Percentiles rank a stretch among this genome's conserved stretches.
These are phyloP conservation scores for Mycena sanguinolenta DNA, from an alignment of 768 basidiomycete genomes.

Conservation along the genomic window DNA sequence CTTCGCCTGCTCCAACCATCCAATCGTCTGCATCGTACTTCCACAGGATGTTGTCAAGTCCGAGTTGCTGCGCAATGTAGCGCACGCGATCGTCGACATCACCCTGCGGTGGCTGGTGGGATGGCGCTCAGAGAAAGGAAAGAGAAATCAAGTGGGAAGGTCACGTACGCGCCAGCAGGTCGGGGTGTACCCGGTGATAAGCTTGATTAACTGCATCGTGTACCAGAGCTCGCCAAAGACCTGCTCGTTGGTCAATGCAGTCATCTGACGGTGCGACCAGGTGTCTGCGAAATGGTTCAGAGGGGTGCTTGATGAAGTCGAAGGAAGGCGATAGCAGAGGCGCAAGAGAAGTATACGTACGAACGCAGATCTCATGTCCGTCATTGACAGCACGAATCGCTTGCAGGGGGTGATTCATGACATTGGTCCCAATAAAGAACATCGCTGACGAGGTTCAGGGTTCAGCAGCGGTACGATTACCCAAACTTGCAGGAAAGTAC, in stretches of 20 bases:
- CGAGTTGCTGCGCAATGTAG: conserved; percentile 33
- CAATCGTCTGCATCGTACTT: conserved; percentile 64
- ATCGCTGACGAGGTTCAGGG: conserved; percentile 59
- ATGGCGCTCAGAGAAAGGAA: neutral
- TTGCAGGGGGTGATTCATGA: conserved; percentile 67
- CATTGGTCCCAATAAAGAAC: conserved; percentile 73
- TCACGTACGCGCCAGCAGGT: conserved; percentile 63
- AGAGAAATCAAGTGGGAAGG: neutral
- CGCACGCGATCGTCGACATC: conserved; percentile 37
- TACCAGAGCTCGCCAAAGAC: conserved; percentile 89
- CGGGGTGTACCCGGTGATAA: conserved; percentile 67
- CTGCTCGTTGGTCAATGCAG: conserved; percentile 68
- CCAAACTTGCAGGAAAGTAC: conserved; percentile 37
- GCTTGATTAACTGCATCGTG: conserved; percentile 69
- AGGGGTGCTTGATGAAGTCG: neutral
- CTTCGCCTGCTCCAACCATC: neutral
- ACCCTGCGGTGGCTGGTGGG: conserved; percentile 21
- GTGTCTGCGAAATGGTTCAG: conserved; percentile 52
- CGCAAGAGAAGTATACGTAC: conserved; percentile 51
- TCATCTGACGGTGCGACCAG: conserved; percentile 74
- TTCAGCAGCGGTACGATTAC: neutral
- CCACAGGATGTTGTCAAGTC: conserved; percentile 75
- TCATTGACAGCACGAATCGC: conserved; percentile 65
- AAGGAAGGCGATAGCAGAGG: no score
- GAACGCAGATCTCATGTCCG: conserved; percentile 71